Base-by-base conservation (phyloP, 495 filamentous ascomycete species). In the Tuber magnatum region DNA sequence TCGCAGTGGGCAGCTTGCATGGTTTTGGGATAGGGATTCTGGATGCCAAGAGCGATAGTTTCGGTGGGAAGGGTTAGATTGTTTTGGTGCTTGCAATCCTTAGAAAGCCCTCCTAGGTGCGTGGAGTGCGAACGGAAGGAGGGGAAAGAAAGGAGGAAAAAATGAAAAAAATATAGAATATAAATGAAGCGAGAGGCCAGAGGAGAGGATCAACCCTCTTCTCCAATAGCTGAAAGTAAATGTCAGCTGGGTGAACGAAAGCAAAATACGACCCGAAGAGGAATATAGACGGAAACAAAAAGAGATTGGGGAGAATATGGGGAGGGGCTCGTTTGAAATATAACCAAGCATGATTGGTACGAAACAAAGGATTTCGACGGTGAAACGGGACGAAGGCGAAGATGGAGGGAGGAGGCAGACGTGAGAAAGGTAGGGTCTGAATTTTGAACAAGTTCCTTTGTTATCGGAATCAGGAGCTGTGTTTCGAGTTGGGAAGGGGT, bases 81-180 rank as follows among this genome's bases (percentile, higher is more conserved):
- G 22, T 51, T 73, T 35, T n/a, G n/a, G 70, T 65, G 38, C 28
- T 35, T 48, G 18, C 44, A 68, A 65, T 65, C 56, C 56, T 65
- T 32, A 35, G 28, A 32, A 35, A 20, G 56, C 56, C 35, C 8
- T 35, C 28, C 56, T 12, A 28, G n/a, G 56, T 65, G 28, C 28
- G 7, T 20, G 35, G 56, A 65, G 6, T 35, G 56, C 12, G 16
- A 35, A 35, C 4, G 35, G 56, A 32, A 35, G 1, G 28, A 61
- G 56, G 20, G 14, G 12, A 16, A 61, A 61, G n/a, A n/a, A n/a
- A n/a, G n/a, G n/a, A 16, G 42, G 10, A 14, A 32, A 18, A 12
- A 35, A 32, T 6, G 4, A 18, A 65, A 8, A 5, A 16, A 61
- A 32, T 14, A 65, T 65, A 35, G 14, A 4, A 35, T 32, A 7